A percentile compares a stretch with the other conserved stretches of the same genome.
phyloP scores from a whole-genome alignment of 2,329 filamentous ascomycete genomes.

The Cryphonectria naterciae region DNA sequence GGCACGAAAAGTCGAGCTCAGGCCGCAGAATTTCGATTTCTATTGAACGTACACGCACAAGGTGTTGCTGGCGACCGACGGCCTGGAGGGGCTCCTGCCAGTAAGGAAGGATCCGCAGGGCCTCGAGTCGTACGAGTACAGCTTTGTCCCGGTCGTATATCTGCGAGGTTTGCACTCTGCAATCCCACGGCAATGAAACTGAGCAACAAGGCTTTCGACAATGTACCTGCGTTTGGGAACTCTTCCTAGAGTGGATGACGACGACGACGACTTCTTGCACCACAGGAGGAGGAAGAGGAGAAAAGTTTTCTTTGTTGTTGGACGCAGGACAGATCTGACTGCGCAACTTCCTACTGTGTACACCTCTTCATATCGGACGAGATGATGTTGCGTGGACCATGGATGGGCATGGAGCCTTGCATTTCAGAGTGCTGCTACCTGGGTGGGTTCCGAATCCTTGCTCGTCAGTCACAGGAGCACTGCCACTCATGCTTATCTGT shows the following conservation, averaged over 20 bases:
- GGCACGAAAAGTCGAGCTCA: slow-evolving; percentile 1
- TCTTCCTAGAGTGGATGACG: no score
- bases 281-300: no score
- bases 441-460: background rate
- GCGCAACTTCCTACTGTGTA: no score
- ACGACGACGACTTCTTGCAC: no score
- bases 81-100: background rate
- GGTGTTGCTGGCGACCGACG: background rate
- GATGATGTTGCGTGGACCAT: no score
- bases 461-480: background rate
- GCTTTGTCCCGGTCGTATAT: background rate
- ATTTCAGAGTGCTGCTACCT: background rate
- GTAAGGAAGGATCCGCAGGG: background rate
- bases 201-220: background rate
- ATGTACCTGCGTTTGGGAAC: no score
- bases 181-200: background rate
- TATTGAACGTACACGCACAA: background rate
- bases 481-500: background rate
- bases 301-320: no score
- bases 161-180: background rate
- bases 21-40: background rate
- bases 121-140: background rate
- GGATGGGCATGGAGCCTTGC: no score
- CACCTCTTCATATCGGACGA: no score
- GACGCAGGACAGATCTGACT: no score